Percentiles rank a stretch among this genome's conserved stretches.
These are phyloP conservation scores for Penicillium canescens DNA, from an alignment of 495 filamentous ascomycete species.

Conservation along the genomic window DNA sequence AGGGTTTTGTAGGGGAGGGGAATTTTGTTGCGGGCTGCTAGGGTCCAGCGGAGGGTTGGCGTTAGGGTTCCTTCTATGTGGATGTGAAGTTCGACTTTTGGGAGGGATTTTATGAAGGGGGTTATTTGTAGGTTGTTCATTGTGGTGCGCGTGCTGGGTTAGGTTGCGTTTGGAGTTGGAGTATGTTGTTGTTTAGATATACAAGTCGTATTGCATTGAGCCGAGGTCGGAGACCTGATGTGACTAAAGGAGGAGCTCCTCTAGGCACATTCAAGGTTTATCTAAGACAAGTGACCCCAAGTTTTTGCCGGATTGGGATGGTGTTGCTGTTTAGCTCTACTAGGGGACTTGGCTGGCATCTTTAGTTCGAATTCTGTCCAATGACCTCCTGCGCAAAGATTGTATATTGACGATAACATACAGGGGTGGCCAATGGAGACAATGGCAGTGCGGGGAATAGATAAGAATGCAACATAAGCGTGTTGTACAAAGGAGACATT, in stretches of 20 bases:
- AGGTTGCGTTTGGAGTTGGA: background rate
- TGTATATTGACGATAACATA: constrained; percentile 8
- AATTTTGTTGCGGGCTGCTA: constrained; percentile 40
- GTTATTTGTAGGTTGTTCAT: constrained; percentile 35
- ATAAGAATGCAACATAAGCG: constrained; percentile 11
- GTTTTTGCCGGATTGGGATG: no score
- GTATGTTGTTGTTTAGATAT: background rate
- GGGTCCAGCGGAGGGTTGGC: constrained; percentile 36
- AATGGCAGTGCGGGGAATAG: constrained; percentile 10
- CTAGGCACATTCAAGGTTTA: no score
- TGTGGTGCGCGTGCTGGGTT: background rate
- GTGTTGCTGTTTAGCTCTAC: no score
- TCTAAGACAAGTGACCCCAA: no score
- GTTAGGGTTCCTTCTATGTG: constrained; percentile 48
- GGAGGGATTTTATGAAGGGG: constrained; percentile 32
- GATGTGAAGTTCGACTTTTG: constrained; percentile 46
- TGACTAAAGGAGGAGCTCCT: no score
- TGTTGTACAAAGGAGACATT: background rate
- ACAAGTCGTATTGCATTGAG: background rate
- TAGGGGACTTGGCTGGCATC: background rate
- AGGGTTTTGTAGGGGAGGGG: constrained; percentile 32
- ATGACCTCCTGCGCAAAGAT: background rate
- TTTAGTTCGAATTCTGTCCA: background rate
- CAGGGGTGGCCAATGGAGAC: constrained; percentile 9
- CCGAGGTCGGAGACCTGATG: no score